Evolutionary conservation across 2,329 filamentous ascomycete species (phyloP).

Genomic region (Zelopaecilomyces penicillatus): DNA sequence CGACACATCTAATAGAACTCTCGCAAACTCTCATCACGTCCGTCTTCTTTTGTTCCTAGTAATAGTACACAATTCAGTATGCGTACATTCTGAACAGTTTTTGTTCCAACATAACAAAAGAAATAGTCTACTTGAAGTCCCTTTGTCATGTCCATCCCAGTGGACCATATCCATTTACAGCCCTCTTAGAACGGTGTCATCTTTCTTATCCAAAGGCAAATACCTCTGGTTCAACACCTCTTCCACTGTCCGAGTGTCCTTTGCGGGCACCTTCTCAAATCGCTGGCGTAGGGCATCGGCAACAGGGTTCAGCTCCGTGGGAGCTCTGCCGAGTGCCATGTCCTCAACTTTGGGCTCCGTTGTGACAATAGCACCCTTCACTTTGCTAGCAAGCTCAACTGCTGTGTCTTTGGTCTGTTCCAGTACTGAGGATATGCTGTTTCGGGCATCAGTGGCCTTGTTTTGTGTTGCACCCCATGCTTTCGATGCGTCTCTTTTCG

Average conservation of each 20-base stretch:
- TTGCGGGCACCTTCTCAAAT: slow-evolving; percentile 33
- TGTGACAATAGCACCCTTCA: slow-evolving; percentile 26
- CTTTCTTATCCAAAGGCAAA: slow-evolving; percentile 36
- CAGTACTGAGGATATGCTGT: slow-evolving; percentile 30
- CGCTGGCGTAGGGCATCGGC: slow-evolving; percentile 45
- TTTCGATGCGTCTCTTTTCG: slow-evolving; percentile 16
- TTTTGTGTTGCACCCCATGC: slow-evolving; percentile 16
- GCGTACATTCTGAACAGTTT: too few species aligned
- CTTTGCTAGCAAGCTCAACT: slow-evolving; percentile 31
- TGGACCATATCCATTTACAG: slow-evolving; percentile 15
- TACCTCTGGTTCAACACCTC: slow-evolving; percentile 50
- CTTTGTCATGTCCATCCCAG: slow-evolving; percentile 2
- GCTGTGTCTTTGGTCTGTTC: slow-evolving; percentile 26
- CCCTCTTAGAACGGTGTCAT: slow-evolving; percentile 36
- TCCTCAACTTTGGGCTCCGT: slow-evolving; percentile 29
- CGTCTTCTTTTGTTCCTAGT: slow-evolving; percentile 8
- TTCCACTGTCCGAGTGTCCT: slow-evolving; percentile 40
- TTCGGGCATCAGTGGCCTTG: slow-evolving; percentile 27
- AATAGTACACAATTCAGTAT: slow-evolving; percentile 19
- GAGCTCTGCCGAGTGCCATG: slow-evolving; percentile 16
- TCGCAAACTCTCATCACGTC: too few species aligned
- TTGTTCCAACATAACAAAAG: too few species aligned
- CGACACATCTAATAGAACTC: too few species aligned
- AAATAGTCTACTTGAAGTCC: not conserved
- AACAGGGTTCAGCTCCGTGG: slow-evolving; percentile 26